These are phyloP conservation scores for Mentha longifolia DNA, from an alignment of 257 asterid genomes.

Conservation along the genomic window DNA sequence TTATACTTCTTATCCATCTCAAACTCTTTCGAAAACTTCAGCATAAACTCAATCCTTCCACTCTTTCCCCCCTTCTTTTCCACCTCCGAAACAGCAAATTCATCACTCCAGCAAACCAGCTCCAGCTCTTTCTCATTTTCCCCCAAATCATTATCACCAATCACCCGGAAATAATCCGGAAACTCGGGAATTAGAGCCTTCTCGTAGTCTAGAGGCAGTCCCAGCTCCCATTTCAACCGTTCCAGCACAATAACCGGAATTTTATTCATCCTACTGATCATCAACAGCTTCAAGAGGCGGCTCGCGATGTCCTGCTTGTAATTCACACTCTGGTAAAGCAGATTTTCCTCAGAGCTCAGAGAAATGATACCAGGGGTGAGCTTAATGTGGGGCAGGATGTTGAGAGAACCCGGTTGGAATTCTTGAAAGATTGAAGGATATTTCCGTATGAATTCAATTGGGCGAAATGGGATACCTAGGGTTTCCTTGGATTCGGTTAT, in stretches of 20 bases:
- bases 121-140: conserved; percentile 55
- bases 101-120: conserved; percentile 84
- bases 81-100: conserved; percentile 69
- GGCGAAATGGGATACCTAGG: conserved; percentile 73
- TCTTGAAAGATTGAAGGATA: conserved; percentile 74
- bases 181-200: conserved; percentile 68
- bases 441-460: conserved; percentile 77
- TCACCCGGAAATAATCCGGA: conserved; percentile 81
- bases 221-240: conserved; percentile 77
- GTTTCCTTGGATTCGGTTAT: conserved; percentile 54
- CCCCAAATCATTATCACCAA: conserved; percentile 30
- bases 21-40: conserved; percentile 62
- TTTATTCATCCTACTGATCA: conserved; percentile 67
- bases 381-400: conserved; percentile 73
- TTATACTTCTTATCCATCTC: conserved; percentile 88
- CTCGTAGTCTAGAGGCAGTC: conserved; percentile 69
- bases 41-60: conserved; percentile 44
- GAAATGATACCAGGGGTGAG: conserved; percentile 56
- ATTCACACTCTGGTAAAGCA: conserved; percentile 55
- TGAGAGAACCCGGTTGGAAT: conserved; percentile 62
- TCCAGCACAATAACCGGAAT: conserved; percentile 63
- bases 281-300: conserved; percentile 81
- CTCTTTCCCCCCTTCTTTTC: conserved; percentile 48
- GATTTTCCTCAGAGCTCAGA: conserved; percentile 58
- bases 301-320: conserved; percentile 69